These are phyloP conservation scores for Gaeumannomyces tritici DNA, from an alignment of 2,329 filamentous ascomycete genomes.

Conservation along the genomic window DNA sequence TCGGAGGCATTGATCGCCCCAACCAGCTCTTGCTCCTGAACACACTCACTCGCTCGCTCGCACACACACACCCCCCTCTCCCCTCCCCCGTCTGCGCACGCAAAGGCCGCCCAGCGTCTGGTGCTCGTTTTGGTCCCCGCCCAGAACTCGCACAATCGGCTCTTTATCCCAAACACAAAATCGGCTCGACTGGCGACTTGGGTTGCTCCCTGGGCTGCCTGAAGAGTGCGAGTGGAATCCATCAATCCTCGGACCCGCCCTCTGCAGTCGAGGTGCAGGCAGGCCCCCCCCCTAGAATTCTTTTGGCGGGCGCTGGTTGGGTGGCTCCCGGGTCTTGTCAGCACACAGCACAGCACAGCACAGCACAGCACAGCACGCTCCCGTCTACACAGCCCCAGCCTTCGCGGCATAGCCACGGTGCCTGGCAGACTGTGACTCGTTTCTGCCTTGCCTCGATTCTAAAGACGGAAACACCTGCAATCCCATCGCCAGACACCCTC, in stretches of 20 bases:
- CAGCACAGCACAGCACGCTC: too few species aligned
- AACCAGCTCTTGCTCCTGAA: not conserved
- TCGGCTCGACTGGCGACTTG: not conserved
- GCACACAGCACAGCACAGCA: too few species aligned
- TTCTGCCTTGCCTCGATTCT: conserved; percentile 32
- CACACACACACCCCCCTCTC: too few species aligned
- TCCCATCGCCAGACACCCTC: not conserved
- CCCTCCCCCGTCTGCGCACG: not conserved
- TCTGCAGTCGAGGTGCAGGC: not conserved
- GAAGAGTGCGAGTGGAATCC: not conserved
- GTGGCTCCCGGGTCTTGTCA: conserved; percentile 9
- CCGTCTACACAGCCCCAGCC: conserved; percentile 30
- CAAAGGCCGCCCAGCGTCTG: not conserved
- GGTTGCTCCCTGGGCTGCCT: not conserved
- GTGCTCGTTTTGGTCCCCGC: not conserved
- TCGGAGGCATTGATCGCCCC: not conserved
- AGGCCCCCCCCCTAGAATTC: not conserved
- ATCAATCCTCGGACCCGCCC: not conserved
- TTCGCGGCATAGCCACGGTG: conserved; percentile 27
- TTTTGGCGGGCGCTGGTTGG: conserved; percentile 1
- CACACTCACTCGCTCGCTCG: too few species aligned
- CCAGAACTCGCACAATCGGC: not conserved
- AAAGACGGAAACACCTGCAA: conserved; percentile 22
- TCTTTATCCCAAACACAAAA: not conserved
- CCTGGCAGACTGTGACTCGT: conserved; percentile 33